Evolutionary conservation across 345 rosid genomes (phyloP), one percentile per base, ranked within the genome.

Genomic region (Eucalyptus brandiana): DNA sequence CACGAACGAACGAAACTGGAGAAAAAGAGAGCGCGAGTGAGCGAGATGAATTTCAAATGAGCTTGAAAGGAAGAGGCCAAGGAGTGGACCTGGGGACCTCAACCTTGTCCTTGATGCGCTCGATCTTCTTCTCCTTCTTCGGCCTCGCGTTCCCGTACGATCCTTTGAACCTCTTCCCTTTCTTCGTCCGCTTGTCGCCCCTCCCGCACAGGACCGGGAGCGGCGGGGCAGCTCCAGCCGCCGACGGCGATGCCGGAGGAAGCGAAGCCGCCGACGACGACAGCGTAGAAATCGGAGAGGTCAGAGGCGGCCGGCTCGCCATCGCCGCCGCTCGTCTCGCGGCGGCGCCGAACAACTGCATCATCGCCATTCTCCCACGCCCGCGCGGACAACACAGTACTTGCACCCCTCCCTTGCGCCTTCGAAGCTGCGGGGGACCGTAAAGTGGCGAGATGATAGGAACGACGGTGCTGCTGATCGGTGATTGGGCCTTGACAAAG

Each of bases 31-130:
- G 28, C 44, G 45, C 4, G 56, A 83, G 28, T 67, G 7, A 67
- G 86, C 54, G 47, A 47, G 15, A 44, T 62, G 47, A 72, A 86
- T 40, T 69, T 93, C 92, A 98, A 89, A 97, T 96, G 94, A 98
- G 97, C 95, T 96, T 98, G 95, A 98, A 98, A 90, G 99, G 99
- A 49, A 97, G 98, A 92, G 99, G 99, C 99, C 99, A 98, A 58
- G 99, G 99, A 86, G 99, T 98, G 54, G 99, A 97, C 95, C 97
- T 96, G 92, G 99, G 99, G 49, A 97, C 94, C 92, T 98, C 99
- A 26, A 95, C 94, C 92, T 90, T 98, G 86, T 97, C 99, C 90
- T 98, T 97, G 91, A 97, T 93, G 11, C 99, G 94, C 91, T 97
- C 96, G 6, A 96, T 95, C 98, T 72, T 96, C 97, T 98, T 96